Conservation (phyloP, 2,329 filamentous ascomycete species). For the Fusarium albosuccineum region DNA sequence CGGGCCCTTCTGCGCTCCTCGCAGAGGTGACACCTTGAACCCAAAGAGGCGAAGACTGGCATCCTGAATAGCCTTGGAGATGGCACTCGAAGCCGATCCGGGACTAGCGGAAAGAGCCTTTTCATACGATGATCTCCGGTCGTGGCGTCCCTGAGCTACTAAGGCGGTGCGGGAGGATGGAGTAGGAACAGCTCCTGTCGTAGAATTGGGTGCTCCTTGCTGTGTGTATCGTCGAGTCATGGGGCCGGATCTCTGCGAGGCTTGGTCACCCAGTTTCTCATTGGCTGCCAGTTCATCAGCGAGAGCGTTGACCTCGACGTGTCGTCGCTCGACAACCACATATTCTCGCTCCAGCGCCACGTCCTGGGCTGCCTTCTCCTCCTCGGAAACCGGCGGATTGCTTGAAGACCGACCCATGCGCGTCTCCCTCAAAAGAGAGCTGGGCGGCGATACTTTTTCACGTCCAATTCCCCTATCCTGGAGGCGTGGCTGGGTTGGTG, state of each 20-base stretch:
- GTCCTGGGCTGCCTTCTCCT: slow-evolving; percentile 83
- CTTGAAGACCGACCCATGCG: slow-evolving; percentile 47
- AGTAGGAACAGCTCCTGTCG: slow-evolving; percentile 76
- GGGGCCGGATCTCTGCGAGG: slow-evolving; percentile 69
- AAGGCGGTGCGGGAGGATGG: slow-evolving; percentile 80
- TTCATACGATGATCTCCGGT: slow-evolving; percentile 85
- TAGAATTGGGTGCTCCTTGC: slow-evolving; percentile 77
- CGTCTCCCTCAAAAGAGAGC: slow-evolving; percentile 51
- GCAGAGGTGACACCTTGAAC: slow-evolving; percentile 76
- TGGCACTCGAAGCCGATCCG: slow-evolving; percentile 84
- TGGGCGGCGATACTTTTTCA: slow-evolving; percentile 44
- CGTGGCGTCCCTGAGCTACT: slow-evolving; percentile 78
- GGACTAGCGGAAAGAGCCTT: slow-evolving; percentile 77
- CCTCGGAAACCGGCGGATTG: slow-evolving; percentile 63
- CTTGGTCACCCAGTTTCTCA: slow-evolving; percentile 69
- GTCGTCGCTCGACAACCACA: slow-evolving; percentile 93
- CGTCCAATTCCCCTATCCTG: slow-evolving; percentile 40
- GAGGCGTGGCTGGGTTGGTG: slow-evolving; percentile 58
- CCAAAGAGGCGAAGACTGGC: slow-evolving; percentile 83
- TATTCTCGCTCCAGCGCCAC: slow-evolving; percentile 94
- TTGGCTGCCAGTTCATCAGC: slow-evolving; percentile 94
- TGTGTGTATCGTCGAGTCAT: slow-evolving; percentile 83
- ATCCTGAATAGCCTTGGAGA: slow-evolving; percentile 95
- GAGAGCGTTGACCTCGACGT: slow-evolving; percentile 96
- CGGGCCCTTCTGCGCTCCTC: slow-evolving; percentile 68